phyloP scores from a whole-genome alignment of 257 asterid species.

The Cordia subcordata region DNA sequence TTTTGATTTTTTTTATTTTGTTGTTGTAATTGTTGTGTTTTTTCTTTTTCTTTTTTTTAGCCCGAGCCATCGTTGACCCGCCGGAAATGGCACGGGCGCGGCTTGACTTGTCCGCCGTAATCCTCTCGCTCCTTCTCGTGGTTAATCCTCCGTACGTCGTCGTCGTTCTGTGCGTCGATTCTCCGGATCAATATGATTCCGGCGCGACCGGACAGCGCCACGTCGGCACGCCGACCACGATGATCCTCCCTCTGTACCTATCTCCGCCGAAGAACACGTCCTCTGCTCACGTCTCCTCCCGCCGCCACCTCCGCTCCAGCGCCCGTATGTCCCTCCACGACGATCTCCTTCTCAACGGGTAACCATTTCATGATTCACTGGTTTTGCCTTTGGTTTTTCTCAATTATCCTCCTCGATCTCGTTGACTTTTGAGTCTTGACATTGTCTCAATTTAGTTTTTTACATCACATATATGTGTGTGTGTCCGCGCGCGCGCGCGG shows the following conservation, averaged over 20 bases:
- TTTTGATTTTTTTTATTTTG: too few species aligned
- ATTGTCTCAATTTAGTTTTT: too few species aligned
- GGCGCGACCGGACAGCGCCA: neutral
- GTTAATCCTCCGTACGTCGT: neutral
- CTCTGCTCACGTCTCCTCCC: conserved; percentile 19
- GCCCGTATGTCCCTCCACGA: conserved; percentile 86
- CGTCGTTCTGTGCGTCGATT: neutral
- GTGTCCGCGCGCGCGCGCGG: too few species aligned
- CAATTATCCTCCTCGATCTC: neutral
- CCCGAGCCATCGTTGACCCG: neutral
- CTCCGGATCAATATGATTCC: too few species aligned
- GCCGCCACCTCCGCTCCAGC: conserved; percentile 42
- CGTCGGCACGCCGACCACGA: conserved; percentile 11
- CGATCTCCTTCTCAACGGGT: conserved; percentile 87
- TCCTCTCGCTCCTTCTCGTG: neutral
- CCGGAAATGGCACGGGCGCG: conserved; percentile 1
- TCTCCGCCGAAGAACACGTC: conserved; percentile 22
- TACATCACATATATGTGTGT: too few species aligned
- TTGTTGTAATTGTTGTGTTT: too few species aligned
- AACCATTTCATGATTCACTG: neutral
- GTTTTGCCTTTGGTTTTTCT: neutral
- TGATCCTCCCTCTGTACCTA: conserved; percentile 36
- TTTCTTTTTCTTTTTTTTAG: neutral
- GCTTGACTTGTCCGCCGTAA: neutral
- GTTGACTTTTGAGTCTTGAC: neutral